phyloP scores from a whole-genome alignment of 129 eudicot genomes.

The Escallonia rubra region DNA sequence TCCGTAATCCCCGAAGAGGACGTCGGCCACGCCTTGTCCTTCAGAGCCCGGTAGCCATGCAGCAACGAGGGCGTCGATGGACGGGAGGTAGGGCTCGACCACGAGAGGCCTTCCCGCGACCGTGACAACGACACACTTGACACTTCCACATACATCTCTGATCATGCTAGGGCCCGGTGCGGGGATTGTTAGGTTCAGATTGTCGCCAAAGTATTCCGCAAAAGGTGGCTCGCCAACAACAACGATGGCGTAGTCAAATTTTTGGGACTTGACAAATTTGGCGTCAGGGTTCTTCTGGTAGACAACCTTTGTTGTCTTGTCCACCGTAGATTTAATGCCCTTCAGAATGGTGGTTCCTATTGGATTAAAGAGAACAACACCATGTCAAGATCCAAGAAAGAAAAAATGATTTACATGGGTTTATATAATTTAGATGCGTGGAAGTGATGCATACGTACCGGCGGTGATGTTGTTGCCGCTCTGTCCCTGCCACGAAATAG shows the following conservation, averaged over 20 bases:
- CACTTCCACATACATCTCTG: constrained; percentile 1
- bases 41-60: constrained; percentile 37
- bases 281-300: constrained; percentile 17
- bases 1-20: too few species aligned
- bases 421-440: constrained; percentile 20
- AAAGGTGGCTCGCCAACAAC: constrained; percentile 33
- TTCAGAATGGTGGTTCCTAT: constrained; percentile 26
- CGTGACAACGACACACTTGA: constrained; percentile 12
- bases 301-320: constrained; percentile 14
- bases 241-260: constrained; percentile 26
- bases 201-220: constrained; percentile 20
- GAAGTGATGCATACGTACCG: not conserved
- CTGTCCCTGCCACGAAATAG: too few species aligned
- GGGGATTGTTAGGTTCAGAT: not conserved
- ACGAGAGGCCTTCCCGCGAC: constrained; percentile 29
- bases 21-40: constrained; percentile 22
- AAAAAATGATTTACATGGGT: constrained; percentile 17
- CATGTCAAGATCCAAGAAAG: constrained; percentile 25
- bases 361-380: not conserved
- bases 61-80: constrained; percentile 26
- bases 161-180: constrained; percentile 10
- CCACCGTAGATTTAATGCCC: constrained; percentile 16
- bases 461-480: too few species aligned
- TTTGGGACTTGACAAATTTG: not conserved
- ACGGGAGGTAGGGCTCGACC: constrained; percentile 7